Evolutionary conservation across 306 rosid species (phyloP).

Genomic region (Prunus mira): DNA sequence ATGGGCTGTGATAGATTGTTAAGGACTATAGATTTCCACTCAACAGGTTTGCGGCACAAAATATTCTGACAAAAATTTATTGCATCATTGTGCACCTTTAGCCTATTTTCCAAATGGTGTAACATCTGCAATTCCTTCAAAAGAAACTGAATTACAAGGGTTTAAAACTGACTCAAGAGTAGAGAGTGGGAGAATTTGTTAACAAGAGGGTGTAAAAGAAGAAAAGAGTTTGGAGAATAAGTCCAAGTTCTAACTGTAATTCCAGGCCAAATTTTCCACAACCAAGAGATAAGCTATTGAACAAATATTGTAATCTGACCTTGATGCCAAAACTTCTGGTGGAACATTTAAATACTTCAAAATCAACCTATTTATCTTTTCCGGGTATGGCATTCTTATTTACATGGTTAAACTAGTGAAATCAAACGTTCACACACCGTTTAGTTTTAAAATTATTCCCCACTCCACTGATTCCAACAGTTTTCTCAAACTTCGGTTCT

Average conservation of each 20-base stretch:
- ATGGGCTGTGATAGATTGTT: conserved; percentile 51
- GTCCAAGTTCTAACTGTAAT: not conserved
- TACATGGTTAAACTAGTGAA: not conserved
- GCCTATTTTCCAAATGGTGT: conserved; percentile 58
- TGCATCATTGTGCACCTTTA: conserved; percentile 65
- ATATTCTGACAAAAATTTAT: conserved; percentile 63
- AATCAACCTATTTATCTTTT: not conserved
- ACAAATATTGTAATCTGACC: not conserved
- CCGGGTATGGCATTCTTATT: not conserved
- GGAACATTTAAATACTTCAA: not conserved
- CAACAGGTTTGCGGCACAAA: conserved; percentile 58
- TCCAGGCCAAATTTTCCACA: not conserved
- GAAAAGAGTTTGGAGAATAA: not conserved
- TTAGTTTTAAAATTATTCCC: not conserved
- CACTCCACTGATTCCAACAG: not conserved
- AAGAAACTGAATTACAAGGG: conserved; percentile 15
- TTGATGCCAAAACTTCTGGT: not conserved
- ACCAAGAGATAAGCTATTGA: not conserved
- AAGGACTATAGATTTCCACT: conserved; percentile 62
- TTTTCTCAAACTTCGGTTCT: not conserved
- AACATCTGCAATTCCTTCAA: conserved; percentile 45
- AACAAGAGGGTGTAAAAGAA: not conserved
- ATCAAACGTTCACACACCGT: not conserved
- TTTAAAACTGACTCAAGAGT: not conserved
- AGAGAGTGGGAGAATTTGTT: not conserved